Base-by-base conservation (phyloP, 106 monocot species). In the Agapanthus africanus region DNA sequence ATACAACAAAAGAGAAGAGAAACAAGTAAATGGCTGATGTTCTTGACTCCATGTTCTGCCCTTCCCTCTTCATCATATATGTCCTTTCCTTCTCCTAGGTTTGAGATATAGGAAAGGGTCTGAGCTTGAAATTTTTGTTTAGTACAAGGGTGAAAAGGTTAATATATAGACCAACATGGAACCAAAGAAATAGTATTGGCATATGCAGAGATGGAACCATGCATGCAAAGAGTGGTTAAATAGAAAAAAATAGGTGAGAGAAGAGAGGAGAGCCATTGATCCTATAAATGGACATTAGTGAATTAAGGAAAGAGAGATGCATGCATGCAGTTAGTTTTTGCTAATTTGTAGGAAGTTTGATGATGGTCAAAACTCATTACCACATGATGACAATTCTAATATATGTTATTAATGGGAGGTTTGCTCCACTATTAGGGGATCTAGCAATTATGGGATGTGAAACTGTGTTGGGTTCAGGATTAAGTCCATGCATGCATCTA, bases 1-100 rank as follows among this genome's bases (percentile, higher is more conserved):
- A 31, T 31, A 71, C 13, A 42, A 76, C 8, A 72, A 63, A 69
- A 9, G 63, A 11, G 38, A 63, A 7, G 7, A 63, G 9, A 21
- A 38, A 35, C 38, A 63, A 37, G 26, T 14, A 63, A 15, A 47
- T 47, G 19, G 46, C 13, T 47, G 42, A 47, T 47, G n/a, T n/a
- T n/a, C n/a, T n/a, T n/a, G n/a, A n/a, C n/a, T n/a, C n/a, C n/a
- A n/a, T n/a, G n/a, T n/a, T n/a, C n/a, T n/a, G n/a, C n/a, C n/a
- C n/a, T n/a, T n/a, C n/a, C n/a, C n/a, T n/a, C n/a, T n/a, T n/a
- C n/a, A n/a, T n/a, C n/a, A n/a, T 26, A 56, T 56, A 2, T 56
- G 7, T 56, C 8, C 10, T 54, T 27, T 28, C 27, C 27, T 4
- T 27, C 10, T 26, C 4, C 7, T 27, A 4, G 23, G 23, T 26